Percentiles rank a stretch among this genome's conserved stretches.
Evolutionary conservation across 2,329 filamentous ascomycete genomes (phyloP).

Genomic region (Penicillium sp.): DNA sequence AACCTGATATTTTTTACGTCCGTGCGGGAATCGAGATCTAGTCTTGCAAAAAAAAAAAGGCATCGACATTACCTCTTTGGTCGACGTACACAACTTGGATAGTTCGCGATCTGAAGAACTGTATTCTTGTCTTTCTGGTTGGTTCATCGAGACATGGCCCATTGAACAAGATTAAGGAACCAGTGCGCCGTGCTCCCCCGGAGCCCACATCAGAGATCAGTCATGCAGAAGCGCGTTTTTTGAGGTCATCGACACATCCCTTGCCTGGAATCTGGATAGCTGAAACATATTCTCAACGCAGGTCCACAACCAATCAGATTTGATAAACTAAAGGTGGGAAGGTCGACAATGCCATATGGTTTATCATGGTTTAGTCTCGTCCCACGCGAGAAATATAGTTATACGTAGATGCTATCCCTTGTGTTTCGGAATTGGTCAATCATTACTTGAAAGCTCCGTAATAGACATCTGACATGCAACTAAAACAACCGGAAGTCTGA

Average conservation of each 20-base stretch:
- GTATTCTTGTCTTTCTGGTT: slow-evolving; percentile 3
- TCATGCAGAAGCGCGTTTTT: slow-evolving; percentile 7
- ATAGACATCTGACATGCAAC: background rate
- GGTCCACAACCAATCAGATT: slow-evolving; percentile 8
- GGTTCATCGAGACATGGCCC: slow-evolving; percentile 16
- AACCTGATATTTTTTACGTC: background rate
- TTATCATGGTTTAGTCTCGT: background rate
- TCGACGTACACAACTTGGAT: slow-evolving; percentile 1
- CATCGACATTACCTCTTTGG: slow-evolving; percentile 2
- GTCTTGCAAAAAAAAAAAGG: background rate
- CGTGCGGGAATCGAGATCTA: slow-evolving; percentile 7
- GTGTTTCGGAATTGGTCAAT: background rate
- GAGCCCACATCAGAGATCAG: background rate
- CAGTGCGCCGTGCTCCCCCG: slow-evolving; percentile 11
- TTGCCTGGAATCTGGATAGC: slow-evolving; percentile 19
- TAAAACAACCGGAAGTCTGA: background rate
- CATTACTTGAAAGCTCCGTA: background rate
- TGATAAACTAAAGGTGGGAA: background rate
- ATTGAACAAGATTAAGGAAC: slow-evolving; percentile 20
- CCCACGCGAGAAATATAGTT: background rate
- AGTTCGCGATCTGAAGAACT: slow-evolving; percentile 11
- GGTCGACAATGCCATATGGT: background rate
- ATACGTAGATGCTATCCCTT: background rate
- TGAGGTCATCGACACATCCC: slow-evolving; percentile 9
- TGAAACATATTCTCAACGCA: slow-evolving; percentile 18